Percentiles rank a stretch among this genome's conserved stretches.
These are phyloP conservation scores for Trametes cubensis DNA, from an alignment of 768 basidiomycete genomes.

Conservation along the genomic window DNA sequence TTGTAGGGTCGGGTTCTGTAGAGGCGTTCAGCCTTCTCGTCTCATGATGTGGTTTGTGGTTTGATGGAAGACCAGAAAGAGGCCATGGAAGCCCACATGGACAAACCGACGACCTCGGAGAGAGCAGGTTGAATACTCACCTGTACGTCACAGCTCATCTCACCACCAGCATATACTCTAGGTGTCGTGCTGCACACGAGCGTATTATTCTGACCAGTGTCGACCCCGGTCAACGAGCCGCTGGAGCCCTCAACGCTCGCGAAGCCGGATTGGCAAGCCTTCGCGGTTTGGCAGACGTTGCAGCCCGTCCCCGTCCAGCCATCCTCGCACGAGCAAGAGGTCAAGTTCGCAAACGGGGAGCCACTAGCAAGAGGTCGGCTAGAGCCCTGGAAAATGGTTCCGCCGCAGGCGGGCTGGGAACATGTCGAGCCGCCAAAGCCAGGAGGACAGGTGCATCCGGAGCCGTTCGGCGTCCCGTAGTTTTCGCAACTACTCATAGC, in stretches of 20 bases:
- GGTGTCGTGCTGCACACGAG: slow-evolving; percentile 73
- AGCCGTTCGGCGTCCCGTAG: slow-evolving; percentile 60
- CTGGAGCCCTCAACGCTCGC: slow-evolving; percentile 32
- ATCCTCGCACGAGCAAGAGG: slow-evolving; percentile 66
- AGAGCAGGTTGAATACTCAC: slow-evolving; percentile 49
- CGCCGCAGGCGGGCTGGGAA: slow-evolving; percentile 73
- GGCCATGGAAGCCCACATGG: neutral
- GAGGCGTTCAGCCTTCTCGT: neutral
- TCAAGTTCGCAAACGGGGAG: slow-evolving; percentile 63
- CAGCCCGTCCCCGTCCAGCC: slow-evolving; percentile 83
- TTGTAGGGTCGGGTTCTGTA: slow-evolving; percentile 83
- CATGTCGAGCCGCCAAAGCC: slow-evolving; percentile 80
- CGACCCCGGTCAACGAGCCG: slow-evolving; percentile 29
- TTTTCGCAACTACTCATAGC: slow-evolving; percentile 56
- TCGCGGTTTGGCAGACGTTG: slow-evolving; percentile 72
- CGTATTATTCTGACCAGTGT: slow-evolving; percentile 55
- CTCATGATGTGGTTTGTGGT: neutral
- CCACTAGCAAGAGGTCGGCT: slow-evolving; percentile 52
- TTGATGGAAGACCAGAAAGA: neutral
- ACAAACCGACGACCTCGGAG: neutral
- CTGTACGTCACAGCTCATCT: slow-evolving; percentile 83
- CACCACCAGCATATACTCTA: slow-evolving; percentile 73
- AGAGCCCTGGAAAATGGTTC: slow-evolving; percentile 76
- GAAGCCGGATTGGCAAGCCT: slow-evolving; percentile 71
- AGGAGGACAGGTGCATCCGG: slow-evolving; percentile 73